These are phyloP conservation scores for Magnusiomyces fungicola DNA, from an alignment of 1,139 yeast species.

Conservation along the genomic window DNA sequence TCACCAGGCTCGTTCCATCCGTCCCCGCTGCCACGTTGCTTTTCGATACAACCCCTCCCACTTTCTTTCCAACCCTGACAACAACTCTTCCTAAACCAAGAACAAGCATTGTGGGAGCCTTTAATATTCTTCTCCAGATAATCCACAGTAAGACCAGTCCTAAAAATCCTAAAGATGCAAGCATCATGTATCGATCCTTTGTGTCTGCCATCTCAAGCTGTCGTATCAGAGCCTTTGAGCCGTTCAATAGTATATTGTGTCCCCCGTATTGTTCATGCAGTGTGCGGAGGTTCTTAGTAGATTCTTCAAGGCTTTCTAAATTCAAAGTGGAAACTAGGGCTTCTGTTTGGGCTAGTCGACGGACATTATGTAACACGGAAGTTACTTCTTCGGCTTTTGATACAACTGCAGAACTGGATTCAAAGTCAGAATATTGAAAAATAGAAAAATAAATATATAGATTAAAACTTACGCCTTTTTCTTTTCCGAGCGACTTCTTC, in stretches of 20 bases:
- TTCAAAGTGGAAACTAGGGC: constrained; percentile 52
- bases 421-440: background rate
- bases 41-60: background rate
- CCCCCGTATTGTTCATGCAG: constrained; percentile 47
- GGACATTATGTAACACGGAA: constrained; percentile 44
- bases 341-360: constrained; percentile 43
- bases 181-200: constrained; percentile 53
- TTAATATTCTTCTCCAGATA: constrained; percentile 54
- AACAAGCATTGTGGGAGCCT: constrained; percentile 47
- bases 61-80: background rate
- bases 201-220: constrained; percentile 63
- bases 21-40: background rate
- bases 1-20: background rate
- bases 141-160: constrained; percentile 53
- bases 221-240: constrained; percentile 50
- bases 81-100: constrained; percentile 22
- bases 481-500: background rate
- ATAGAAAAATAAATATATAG: background rate
- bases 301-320: constrained; percentile 52
- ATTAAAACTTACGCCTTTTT: background rate
- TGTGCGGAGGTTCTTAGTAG: constrained; percentile 44
- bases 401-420: background rate
- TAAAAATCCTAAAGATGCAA: constrained; percentile 51
- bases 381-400: constrained; percentile 48
- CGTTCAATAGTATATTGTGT: constrained; percentile 48